phyloP scores from a whole-genome alignment of 768 basidiomycete genomes.

The Pleurotus citrinopileatus region DNA sequence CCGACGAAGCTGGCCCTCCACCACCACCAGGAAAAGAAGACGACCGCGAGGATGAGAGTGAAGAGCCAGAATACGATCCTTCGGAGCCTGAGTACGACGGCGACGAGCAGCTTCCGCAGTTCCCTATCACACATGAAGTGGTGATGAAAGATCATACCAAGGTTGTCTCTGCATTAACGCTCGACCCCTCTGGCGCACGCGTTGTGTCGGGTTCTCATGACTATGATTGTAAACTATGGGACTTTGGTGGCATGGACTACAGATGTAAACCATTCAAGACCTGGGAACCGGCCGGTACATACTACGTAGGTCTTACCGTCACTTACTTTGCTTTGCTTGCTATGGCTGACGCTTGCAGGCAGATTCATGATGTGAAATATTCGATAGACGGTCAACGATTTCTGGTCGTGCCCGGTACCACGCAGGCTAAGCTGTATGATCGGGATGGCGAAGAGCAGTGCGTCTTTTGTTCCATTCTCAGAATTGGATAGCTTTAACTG shows the following conservation, averaged over 20 bases:
- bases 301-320: slow-evolving; percentile 65
- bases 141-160: slow-evolving; percentile 93
- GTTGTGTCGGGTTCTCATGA: slow-evolving; percentile 92
- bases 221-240: slow-evolving; percentile 98
- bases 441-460: slow-evolving; percentile 93
- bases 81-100: slow-evolving; percentile 35
- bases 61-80: slow-evolving; percentile 60
- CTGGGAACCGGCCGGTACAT: slow-evolving; percentile 93
- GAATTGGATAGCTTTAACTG: slow-evolving; percentile 45
- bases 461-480: slow-evolving; percentile 28
- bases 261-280: slow-evolving; percentile 92
- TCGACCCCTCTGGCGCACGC: slow-evolving; percentile 94
- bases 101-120: slow-evolving; percentile 52
- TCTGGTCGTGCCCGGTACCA: slow-evolving; percentile 84
- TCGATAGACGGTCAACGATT: slow-evolving; percentile 86
- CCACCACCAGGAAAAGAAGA: slow-evolving; percentile 12
- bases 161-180: slow-evolving; percentile 86
- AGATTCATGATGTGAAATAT: slow-evolving; percentile 92
- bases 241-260: slow-evolving; percentile 96
- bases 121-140: slow-evolving; percentile 91
- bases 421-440: slow-evolving; percentile 86
- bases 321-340: slow-evolving; percentile 10
- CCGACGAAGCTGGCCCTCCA: slow-evolving; percentile 19
- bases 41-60: slow-evolving; percentile 19
- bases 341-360: slow-evolving; percentile 9